phyloP scores from a whole-genome alignment of 257 asterid species.

The Echites panduratus region DNA sequence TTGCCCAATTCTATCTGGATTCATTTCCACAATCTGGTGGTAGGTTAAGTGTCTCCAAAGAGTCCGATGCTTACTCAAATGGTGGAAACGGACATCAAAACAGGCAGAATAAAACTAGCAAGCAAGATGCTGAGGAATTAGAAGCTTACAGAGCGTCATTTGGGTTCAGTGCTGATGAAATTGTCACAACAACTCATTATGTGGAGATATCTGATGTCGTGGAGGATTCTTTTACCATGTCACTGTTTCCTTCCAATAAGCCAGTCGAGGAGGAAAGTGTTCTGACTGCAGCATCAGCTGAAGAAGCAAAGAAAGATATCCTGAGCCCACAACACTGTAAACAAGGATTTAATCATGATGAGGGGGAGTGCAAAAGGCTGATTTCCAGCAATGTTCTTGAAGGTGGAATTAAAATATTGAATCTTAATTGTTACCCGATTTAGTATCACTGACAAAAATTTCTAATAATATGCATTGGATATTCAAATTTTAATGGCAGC shows the following conservation, averaged over 20 bases:
- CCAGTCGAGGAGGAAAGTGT: conserved; percentile 34
- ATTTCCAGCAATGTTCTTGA: conserved; percentile 26
- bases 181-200: conserved; percentile 68
- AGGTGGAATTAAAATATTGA: conserved; percentile 28
- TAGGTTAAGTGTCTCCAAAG: conserved; percentile 85
- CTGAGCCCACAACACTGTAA: conserved; percentile 38
- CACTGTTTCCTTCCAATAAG: conserved; percentile 43
- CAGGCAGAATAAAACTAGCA: conserved; percentile 60
- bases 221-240: conserved; percentile 71
- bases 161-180: conserved; percentile 99
- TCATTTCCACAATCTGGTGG: conserved; percentile 81
- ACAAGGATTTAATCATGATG: conserved; percentile 28
- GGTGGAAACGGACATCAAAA: conserved; percentile 60
- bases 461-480: background rate
- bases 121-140: conserved; percentile 82
- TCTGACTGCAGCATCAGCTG: conserved; percentile 27
- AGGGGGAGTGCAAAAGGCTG: conserved; percentile 21
- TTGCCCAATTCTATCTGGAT: conserved; percentile 92
- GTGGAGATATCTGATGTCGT: conserved; percentile 82
- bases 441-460: background rate
- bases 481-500: background rate
- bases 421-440: background rate
- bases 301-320: conserved; percentile 28
- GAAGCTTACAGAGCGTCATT: conserved; percentile 98
- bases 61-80: conserved; percentile 67